Conservation (phyloP, 768 basidiomycete genomes). For the Naganishia antarctica region DNA sequence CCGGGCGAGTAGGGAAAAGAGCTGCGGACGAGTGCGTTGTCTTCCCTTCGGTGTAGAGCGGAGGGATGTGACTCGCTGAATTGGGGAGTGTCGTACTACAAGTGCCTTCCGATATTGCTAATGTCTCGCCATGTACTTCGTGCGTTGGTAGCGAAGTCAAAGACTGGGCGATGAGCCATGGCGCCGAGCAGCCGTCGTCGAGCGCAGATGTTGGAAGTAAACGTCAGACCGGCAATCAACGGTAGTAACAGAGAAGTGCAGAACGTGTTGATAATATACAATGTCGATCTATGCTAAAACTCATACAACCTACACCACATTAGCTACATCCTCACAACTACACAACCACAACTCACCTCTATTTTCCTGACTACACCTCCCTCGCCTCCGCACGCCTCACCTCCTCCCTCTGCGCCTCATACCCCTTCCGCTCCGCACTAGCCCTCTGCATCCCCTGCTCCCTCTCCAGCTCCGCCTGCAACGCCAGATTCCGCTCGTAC, state of each 20-base stretch:
- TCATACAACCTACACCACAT: neutral
- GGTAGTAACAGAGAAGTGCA: neutral
- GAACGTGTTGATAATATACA: neutral
- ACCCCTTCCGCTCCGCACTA: conserved; percentile 4
- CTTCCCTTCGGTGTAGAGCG: no score
- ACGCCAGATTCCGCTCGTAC: conserved; percentile 39
- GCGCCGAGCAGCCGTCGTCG: no score
- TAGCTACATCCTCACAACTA: neutral
- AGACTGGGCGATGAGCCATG: no score
- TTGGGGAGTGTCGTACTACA: no score
- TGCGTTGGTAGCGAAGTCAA: no score
- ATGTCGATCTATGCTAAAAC: neutral
- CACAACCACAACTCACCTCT: neutral
- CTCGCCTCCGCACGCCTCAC: neutral
- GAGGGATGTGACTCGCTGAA: no score
- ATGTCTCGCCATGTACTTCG: no score
- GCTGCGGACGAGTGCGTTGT: no score
- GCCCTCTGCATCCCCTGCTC: conserved; percentile 34
- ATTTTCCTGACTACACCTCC: neutral
- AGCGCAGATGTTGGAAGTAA: no score
- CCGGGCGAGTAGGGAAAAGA: no score
- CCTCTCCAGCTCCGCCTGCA: conserved; percentile 35
- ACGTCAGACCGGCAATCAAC: no score
- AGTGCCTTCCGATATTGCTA: no score
- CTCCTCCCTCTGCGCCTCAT: conserved; percentile 9